Conservation (phyloP, 1,284 basidiomycete species). For the Apiotrichum domesticum region DNA sequence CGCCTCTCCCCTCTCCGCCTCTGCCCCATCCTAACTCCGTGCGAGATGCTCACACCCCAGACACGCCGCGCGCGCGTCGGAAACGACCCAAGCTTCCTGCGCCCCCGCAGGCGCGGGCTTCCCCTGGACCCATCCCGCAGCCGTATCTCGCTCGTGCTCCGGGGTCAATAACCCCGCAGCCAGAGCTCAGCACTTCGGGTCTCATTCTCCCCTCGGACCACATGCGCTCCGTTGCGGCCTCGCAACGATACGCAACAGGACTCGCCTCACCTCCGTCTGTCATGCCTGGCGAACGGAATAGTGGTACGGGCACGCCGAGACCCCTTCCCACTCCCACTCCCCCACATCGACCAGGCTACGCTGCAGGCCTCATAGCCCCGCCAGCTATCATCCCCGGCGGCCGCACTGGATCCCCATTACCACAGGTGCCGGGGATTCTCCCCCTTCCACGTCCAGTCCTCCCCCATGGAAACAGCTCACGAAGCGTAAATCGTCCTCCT, state of each 20-base stretch:
- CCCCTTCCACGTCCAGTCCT: background rate
- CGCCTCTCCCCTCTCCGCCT: too few relatives aligned
- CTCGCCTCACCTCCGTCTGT: slow-evolving; percentile 30
- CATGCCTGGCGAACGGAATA: slow-evolving; percentile 22
- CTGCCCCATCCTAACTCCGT: too few relatives aligned
- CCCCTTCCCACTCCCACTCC: background rate
- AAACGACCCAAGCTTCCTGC: too few relatives aligned
- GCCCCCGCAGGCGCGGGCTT: too few relatives aligned
- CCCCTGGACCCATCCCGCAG: slow-evolving; percentile 19
- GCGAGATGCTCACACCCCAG: too few relatives aligned
- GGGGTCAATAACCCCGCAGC: slow-evolving; percentile 16
- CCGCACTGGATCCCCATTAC: background rate
- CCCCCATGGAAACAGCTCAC: background rate
- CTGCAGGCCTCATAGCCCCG: slow-evolving; percentile 31
- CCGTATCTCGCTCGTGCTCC: slow-evolving; percentile 42
- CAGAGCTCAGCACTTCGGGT: slow-evolving; percentile 2
- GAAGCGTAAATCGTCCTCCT: background rate
- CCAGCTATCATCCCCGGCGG: slow-evolving; percentile 38
- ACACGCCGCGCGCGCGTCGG: too few relatives aligned
- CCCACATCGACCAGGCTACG: slow-evolving; percentile 18
- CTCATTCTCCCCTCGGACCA: slow-evolving; percentile 25
- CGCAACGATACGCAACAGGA: slow-evolving; percentile 20
- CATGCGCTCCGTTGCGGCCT: slow-evolving; percentile 2
- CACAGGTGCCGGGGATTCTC: background rate
- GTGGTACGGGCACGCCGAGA: background rate